These are phyloP conservation scores for Hymenoscyphus scutula DNA, from an alignment of 2,329 filamentous ascomycete species.

Conservation along the genomic window DNA sequence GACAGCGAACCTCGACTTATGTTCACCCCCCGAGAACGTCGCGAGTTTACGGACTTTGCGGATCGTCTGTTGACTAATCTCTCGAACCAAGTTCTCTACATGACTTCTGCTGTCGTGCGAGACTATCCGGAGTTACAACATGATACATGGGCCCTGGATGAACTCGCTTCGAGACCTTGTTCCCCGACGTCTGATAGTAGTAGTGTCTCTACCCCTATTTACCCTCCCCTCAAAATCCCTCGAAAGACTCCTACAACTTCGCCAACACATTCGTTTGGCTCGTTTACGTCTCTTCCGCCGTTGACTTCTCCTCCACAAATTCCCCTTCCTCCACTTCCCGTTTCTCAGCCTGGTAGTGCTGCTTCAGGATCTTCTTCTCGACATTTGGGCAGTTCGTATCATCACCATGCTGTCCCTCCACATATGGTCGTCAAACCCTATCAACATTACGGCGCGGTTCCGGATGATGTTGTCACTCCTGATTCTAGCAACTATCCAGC, in stretches of 20 bases:
- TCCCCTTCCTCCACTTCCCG: too few relatives aligned
- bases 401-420: neutral
- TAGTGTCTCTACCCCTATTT: neutral
- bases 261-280: too few relatives aligned
- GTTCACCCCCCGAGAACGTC: conserved; percentile 31
- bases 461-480: conserved; percentile 7
- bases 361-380: neutral
- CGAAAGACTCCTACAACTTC: neutral
- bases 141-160: neutral
- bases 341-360: too few relatives aligned
- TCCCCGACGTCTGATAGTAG: neutral
- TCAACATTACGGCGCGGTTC: neutral
- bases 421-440: neutral
- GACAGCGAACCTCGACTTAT: conserved; percentile 27
- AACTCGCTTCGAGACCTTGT: neutral
- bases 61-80: conserved; percentile 19
- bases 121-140: neutral
- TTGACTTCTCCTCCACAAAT: too few relatives aligned
- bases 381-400: neutral
- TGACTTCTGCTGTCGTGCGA: neutral
- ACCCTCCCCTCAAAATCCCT: neutral
- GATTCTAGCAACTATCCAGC: conserved; percentile 1
- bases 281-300: too few relatives aligned
- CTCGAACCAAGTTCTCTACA: neutral
- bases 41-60: conserved; percentile 34